Conservation (phyloP, 2,329 filamentous ascomycete genomes). For the Diaporthe sp. region DNA sequence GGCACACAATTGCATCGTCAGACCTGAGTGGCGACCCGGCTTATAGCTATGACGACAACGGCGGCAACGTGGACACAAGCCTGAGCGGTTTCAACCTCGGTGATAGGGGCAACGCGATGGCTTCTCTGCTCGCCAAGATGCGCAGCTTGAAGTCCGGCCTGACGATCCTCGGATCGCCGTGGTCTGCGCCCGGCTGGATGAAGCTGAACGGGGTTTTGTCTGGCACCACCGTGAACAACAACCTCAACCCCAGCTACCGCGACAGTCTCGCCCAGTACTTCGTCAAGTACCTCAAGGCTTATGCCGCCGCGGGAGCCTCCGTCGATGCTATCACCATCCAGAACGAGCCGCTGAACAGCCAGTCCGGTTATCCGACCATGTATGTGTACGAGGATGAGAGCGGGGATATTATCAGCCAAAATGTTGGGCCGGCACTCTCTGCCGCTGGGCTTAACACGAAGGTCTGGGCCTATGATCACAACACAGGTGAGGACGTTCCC, state of each 20-base stretch:
- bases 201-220: slow-evolving; percentile 54
- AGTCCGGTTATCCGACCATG: slow-evolving; percentile 56
- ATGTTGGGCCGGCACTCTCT: slow-evolving; percentile 55
- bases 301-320: slow-evolving; percentile 50
- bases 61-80: slow-evolving; percentile 49
- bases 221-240: slow-evolving; percentile 54
- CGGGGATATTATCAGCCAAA: slow-evolving; percentile 53
- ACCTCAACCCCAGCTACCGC: slow-evolving; percentile 56
- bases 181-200: slow-evolving; percentile 60
- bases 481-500: slow-evolving; percentile 48
- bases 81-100: slow-evolving; percentile 53
- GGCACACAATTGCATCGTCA: slow-evolving; percentile 57
- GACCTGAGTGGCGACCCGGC: slow-evolving; percentile 56
- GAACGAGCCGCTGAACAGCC: slow-evolving; percentile 60
- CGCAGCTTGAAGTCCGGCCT: slow-evolving; percentile 52
- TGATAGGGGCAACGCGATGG: slow-evolving; percentile 56
- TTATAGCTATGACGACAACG: slow-evolving; percentile 57
- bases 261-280: slow-evolving; percentile 55
- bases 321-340: slow-evolving; percentile 60
- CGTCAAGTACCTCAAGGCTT: slow-evolving; percentile 59
- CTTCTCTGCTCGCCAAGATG: slow-evolving; percentile 54
- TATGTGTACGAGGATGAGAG: slow-evolving; percentile 56
- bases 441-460: slow-evolving; percentile 55
- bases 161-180: slow-evolving; percentile 55
- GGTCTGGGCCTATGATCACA: slow-evolving; percentile 63